Evolutionary conservation across 495 filamentous ascomycete genomes (phyloP).

Genomic region (Aspergillus kassunensis): DNA sequence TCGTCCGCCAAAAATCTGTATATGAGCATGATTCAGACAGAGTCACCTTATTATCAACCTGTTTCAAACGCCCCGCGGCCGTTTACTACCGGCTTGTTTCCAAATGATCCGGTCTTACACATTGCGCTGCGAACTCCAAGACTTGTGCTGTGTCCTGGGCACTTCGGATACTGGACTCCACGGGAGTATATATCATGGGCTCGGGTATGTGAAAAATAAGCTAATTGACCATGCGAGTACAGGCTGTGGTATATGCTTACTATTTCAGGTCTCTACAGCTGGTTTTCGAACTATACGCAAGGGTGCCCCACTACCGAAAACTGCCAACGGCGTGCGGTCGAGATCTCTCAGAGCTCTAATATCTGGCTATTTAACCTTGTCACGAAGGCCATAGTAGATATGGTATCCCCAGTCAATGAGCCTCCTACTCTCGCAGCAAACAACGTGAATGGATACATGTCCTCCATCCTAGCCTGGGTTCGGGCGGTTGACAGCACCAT

Average conservation of each 20-base stretch:
- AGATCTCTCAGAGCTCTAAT: constrained; percentile 34
- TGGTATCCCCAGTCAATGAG: constrained; percentile 44
- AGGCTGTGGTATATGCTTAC: no score
- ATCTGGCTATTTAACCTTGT: constrained; percentile 64
- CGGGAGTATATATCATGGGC: constrained; percentile 54
- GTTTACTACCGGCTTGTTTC: constrained; percentile 40
- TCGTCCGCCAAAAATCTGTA: constrained; percentile 60
- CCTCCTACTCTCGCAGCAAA: constrained; percentile 13
- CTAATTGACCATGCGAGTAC: no score
- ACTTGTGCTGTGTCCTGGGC: constrained; percentile 60
- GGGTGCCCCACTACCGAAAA: constrained; percentile 27
- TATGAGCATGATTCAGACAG: constrained; percentile 73
- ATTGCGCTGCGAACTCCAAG: constrained; percentile 35
- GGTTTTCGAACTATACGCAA: constrained; percentile 51
- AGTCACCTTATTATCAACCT: constrained; percentile 67
- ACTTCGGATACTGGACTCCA: constrained; percentile 55
- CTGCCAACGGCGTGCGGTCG: constrained; percentile 29
- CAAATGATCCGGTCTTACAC: constrained; percentile 52
- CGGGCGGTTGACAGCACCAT: not conserved
- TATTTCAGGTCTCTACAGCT: constrained; percentile 45
- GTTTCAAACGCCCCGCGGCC: constrained; percentile 52
- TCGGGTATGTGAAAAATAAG: constrained; percentile 53
- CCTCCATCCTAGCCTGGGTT: constrained; percentile 12
- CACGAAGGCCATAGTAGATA: constrained; percentile 69
- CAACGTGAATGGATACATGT: constrained; percentile 21